Evolutionary conservation across 306 rosid genomes (phyloP), one percentile per base, ranked within the genome.

Genomic region (Macrotyloma uniflorum): DNA sequence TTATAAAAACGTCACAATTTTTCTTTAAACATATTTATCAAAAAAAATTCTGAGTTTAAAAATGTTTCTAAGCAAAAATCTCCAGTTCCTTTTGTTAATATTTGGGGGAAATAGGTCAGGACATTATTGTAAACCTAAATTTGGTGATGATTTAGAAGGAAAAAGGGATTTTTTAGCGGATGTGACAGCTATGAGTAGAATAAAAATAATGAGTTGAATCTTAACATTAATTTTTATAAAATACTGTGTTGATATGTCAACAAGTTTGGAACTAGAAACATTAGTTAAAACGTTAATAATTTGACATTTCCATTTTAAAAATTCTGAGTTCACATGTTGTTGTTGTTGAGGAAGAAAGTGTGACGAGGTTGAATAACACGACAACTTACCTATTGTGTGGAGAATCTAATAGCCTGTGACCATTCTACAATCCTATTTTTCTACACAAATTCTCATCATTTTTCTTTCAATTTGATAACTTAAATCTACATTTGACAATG

Each of bases 391-490:
- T 19, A 28, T 40, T 53, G 30, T 53, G 22, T 58, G 70, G 80
- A 59, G 81, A 62, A 81, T 45, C 84, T 74, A 74, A 43, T 54
- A 57, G 18, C 53, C 26, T 67, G 54, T 74, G 53, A 14, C 50
- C 53, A 54, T 82, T 16, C 13, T 64, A 16, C 36, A 33, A 63
- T 30, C 59, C 36, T 33, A n/a, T n/a, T n/a, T n/a, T n/a, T n/a
- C n/a, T n/a, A n/a, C n/a, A n/a, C n/a, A n/a, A n/a, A n/a, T n/a
- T n/a, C n/a, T n/a, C n/a, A n/a, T n/a, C n/a, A n/a, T n/a, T n/a
- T n/a, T n/a, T n/a, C n/a, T n/a, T n/a, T n/a, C n/a, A n/a, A n/a
- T n/a, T n/a, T n/a, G n/a, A n/a, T n/a, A n/a, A n/a, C n/a, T n/a
- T n/a, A n/a, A n/a, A n/a, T n/a, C n/a, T n/a, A n/a, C n/a, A n/a